These are phyloP conservation scores for Castanea sativa DNA, from an alignment of 306 rosid species.

Conservation along the genomic window DNA sequence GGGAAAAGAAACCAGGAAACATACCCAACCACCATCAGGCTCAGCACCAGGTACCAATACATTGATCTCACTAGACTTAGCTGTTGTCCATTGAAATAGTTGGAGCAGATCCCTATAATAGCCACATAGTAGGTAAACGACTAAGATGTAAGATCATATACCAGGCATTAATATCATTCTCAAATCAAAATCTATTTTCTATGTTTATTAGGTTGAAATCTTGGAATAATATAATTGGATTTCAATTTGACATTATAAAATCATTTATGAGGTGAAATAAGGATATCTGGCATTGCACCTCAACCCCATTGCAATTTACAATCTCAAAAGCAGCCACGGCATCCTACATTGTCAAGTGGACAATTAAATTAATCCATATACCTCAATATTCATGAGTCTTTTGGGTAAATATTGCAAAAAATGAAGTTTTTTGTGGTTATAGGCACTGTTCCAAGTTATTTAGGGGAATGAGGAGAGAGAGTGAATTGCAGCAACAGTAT, in stretches of 20 bases:
- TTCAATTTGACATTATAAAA: constrained; percentile 23
- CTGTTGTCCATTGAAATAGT: constrained; percentile 90
- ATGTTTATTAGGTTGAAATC: background rate
- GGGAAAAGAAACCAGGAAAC: background rate
- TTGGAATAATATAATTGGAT: constrained; percentile 1
- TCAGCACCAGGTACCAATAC: constrained; percentile 76
- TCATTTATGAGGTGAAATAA: constrained; percentile 1
- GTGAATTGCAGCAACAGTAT: no score
- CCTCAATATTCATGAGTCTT: constrained; percentile 11
- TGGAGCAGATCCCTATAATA: constrained; percentile 82
- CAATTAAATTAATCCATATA: constrained; percentile 10
- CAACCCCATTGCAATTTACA: constrained; percentile 88
- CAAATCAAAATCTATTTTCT: background rate
- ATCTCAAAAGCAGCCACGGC: constrained; percentile 99
- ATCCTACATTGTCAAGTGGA: constrained; percentile 57
- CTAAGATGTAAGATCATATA: constrained; percentile 6
- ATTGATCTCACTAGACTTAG: constrained; percentile 96
- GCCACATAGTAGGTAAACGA: constrained; percentile 14
- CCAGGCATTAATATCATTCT: background rate
- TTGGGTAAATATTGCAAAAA: no score
- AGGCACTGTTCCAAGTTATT: no score
- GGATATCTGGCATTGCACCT: constrained; percentile 94
- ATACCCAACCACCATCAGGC: constrained; percentile 10
- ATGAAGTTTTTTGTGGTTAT: no score
- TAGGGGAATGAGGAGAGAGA: no score